Percentiles rank a stretch among this genome's conserved stretches.
Conservation (phyloP, 1,284 basidiomycete species). For the Xanthoconium separans region DNA sequence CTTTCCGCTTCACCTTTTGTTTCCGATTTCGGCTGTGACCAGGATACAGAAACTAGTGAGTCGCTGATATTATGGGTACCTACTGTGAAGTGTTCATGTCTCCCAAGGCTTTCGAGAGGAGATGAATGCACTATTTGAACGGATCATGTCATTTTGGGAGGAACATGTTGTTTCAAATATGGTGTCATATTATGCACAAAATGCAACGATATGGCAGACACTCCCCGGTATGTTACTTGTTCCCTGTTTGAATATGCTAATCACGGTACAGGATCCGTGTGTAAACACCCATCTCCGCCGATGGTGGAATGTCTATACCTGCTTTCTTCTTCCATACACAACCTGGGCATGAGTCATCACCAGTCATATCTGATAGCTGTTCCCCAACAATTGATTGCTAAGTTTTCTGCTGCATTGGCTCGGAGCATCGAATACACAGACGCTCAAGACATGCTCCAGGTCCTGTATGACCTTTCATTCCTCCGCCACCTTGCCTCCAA, state of each 20-base stretch:
- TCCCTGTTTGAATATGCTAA: constrained; percentile 13
- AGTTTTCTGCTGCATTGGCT: constrained; percentile 43
- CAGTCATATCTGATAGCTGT: constrained; percentile 31
- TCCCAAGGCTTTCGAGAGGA: constrained; percentile 45
- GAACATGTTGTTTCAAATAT: constrained; percentile 37
- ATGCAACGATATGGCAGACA: constrained; percentile 5
- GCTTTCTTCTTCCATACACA: constrained; percentile 54
- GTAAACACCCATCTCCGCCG: constrained; percentile 47
- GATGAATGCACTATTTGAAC: constrained; percentile 39
- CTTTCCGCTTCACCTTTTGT: constrained; percentile 43
- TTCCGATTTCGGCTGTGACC: constrained; percentile 42
- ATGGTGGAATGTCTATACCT: constrained; percentile 54
- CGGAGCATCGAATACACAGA: constrained; percentile 33
- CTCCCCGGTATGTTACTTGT: constrained; percentile 13
- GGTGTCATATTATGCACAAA: constrained; percentile 28
- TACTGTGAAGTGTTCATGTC: constrained; percentile 3
- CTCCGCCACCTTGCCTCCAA: constrained; percentile 44
- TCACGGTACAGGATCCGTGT: constrained; percentile 15
- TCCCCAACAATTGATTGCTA: constrained; percentile 36
- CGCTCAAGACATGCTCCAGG: constrained; percentile 29
- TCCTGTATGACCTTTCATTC: constrained; percentile 50
- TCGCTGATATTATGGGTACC: constrained; percentile 2
- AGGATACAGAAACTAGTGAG: constrained; percentile 39
- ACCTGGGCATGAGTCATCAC: constrained; percentile 47
- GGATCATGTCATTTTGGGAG: constrained; percentile 51